A percentile compares a stretch with the other conserved stretches of the same genome.
phyloP scores from a whole-genome alignment of 148 eudicot genomes.

The Salicornia ramosissima region DNA sequence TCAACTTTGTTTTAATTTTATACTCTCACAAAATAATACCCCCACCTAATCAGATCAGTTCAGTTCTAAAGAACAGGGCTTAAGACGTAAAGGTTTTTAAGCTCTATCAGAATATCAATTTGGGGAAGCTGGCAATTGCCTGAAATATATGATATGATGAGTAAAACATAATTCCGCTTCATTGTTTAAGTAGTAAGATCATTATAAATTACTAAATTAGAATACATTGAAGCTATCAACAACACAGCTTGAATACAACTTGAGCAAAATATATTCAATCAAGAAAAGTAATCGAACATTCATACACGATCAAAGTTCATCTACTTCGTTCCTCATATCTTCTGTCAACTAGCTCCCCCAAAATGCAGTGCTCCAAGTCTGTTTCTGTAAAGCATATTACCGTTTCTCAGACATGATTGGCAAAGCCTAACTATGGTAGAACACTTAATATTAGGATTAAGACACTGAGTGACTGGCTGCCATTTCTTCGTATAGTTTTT shows the following conservation, averaged over 20 bases:
- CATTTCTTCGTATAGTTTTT: constrained; percentile 12
- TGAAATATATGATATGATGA: neutral
- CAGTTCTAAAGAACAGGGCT: too few species aligned
- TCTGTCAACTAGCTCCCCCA: neutral
- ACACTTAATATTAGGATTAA: constrained; percentile 13
- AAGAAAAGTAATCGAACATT: neutral
- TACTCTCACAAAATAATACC: too few species aligned
- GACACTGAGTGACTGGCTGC: constrained; percentile 21
- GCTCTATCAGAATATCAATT: neutral
- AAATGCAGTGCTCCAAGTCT: neutral
- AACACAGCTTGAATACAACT: neutral
- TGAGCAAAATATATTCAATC: neutral
- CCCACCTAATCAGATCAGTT: too few species aligned
- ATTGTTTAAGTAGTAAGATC: neutral
- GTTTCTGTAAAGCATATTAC: neutral
- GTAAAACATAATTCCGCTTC: constrained; percentile 8
- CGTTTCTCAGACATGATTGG: constrained; percentile 7
- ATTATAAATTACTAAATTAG: neutral
- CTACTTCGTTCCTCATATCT: neutral
- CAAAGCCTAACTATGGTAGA: too few species aligned
- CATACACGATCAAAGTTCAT: constrained; percentile 3
- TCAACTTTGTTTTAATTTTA: too few species aligned
- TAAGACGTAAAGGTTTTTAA: too few species aligned
- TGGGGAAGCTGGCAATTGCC: neutral
- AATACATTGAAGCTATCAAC: neutral